phyloP scores from a whole-genome alignment of 2,329 filamentous ascomycete species.

The Stachybotrys elegans region DNA sequence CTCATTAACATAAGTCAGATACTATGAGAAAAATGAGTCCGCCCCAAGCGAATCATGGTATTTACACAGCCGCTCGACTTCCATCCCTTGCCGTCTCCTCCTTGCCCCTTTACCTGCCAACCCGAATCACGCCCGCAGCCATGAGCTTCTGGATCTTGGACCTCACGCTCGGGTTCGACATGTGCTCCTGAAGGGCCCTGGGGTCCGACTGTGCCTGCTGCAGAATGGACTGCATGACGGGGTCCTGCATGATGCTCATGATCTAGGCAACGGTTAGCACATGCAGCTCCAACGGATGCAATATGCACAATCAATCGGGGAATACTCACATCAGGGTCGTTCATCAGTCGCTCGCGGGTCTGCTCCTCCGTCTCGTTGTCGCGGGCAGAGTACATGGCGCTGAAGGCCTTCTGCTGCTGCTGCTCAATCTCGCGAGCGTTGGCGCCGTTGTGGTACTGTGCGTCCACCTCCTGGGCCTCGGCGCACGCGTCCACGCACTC shows the following conservation, averaged over 20 bases:
- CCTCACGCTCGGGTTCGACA: conserved; percentile 83
- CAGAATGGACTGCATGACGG: conserved; percentile 95
- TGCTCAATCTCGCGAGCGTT: conserved; percentile 89
- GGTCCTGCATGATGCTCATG: conserved; percentile 86
- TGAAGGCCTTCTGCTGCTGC: conserved; percentile 87
- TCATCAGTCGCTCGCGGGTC: conserved; percentile 84
- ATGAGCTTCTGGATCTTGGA: conserved; percentile 93
- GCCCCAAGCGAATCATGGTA: too few relatives aligned
- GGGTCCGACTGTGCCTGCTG: conserved; percentile 95
- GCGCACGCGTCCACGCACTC: conserved; percentile 87
- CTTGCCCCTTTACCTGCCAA: conserved; percentile 45
- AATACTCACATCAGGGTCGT: conserved; percentile 76
- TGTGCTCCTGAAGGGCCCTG: conserved; percentile 89
- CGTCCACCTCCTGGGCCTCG: conserved; percentile 74
- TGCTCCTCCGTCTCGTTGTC: conserved; percentile 96
- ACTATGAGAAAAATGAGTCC: too few relatives aligned
- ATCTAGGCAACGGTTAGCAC: conserved; percentile 47
- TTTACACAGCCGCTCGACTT: not conserved
- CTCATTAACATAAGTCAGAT: too few relatives aligned
- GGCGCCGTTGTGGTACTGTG: conserved; percentile 60
- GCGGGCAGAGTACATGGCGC: conserved; percentile 82
- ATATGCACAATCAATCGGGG: not conserved
- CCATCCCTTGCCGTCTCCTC: conserved; percentile 3
- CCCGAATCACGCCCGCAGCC: conserved; percentile 83
- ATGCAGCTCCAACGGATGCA: not conserved